phyloP scores from a whole-genome alignment of 2,329 filamentous ascomycete genomes.

The Botrytis paeoniae region DNA sequence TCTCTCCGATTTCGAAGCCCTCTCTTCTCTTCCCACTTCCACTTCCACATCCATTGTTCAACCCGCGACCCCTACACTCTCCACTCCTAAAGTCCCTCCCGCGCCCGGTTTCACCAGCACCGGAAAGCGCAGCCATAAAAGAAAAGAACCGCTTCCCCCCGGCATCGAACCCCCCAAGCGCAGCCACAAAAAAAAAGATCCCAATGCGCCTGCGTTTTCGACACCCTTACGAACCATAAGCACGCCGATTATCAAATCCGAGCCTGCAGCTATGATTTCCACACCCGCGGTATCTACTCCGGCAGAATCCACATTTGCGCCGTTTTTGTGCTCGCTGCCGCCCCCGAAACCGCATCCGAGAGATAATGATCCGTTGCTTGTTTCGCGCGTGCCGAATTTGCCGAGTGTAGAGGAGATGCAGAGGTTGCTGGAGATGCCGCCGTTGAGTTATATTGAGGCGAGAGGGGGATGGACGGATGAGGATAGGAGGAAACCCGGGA shows the following conservation, averaged over 20 bases:
- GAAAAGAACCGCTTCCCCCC: constrained; percentile 5
- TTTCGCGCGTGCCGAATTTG: constrained; percentile 54
- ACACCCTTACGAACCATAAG: neutral
- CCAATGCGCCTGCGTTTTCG: constrained; percentile 17
- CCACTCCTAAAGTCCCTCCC: constrained; percentile 29
- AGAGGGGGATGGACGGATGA: constrained; percentile 46
- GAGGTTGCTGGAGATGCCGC: constrained; percentile 59
- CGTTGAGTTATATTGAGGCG: constrained; percentile 66
- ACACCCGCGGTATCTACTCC: constrained; percentile 38
- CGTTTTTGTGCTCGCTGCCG: constrained; percentile 18
- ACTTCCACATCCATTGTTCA: constrained; percentile 32
- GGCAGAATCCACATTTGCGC: constrained; percentile 34
- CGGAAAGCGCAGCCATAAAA: constrained; percentile 26
- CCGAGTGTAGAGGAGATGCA: constrained; percentile 62
- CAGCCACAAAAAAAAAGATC: constrained; percentile 35
- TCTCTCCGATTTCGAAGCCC: constrained; percentile 73
- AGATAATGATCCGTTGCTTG: constrained; percentile 57
- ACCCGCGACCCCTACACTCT: constrained; percentile 20
- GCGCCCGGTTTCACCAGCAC: constrained; percentile 29
- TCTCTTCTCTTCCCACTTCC: constrained; percentile 45
- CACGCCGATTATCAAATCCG: neutral
- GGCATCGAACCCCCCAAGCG: neutral
- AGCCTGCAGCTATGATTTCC: constrained; percentile 20
- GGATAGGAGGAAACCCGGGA: constrained; percentile 50
- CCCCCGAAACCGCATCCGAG: constrained; percentile 42